Percentiles rank a stretch among this genome's conserved stretches.
These are phyloP conservation scores for Ambrosiella cleistominuta DNA, from an alignment of 2,329 filamentous ascomycete species.

Conservation along the genomic window DNA sequence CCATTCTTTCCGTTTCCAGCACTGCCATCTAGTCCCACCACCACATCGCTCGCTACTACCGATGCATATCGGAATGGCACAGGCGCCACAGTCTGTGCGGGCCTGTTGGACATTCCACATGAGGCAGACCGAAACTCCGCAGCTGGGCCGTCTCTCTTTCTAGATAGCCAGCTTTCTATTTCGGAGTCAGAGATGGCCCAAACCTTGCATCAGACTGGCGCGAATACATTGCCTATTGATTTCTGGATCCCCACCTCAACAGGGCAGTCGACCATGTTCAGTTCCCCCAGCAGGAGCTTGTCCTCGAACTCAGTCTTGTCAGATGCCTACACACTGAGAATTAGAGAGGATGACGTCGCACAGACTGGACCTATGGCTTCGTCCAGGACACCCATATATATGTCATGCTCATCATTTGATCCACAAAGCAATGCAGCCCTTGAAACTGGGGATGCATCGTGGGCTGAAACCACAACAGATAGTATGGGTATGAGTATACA, in stretches of 20 bases:
- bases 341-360: background rate
- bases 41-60: background rate
- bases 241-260: too few species aligned
- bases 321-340: background rate
- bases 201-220: too few species aligned
- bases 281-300: too few species aligned
- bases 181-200: too few species aligned
- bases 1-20: background rate
- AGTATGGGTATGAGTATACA: too few species aligned
- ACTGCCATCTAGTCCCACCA: background rate
- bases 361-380: background rate
- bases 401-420: background rate
- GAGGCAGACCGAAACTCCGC: background rate
- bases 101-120: background rate
- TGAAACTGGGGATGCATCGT: background rate
- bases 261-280: too few species aligned
- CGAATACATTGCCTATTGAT: too few species aligned
- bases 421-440: background rate
- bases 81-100: background rate
- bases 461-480: background rate
- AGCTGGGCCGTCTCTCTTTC: background rate
- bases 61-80: background rate
- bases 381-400: background rate
- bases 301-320: background rate
- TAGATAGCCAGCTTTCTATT: too few species aligned